Conservation (phyloP, 176 grass and related monocot species). For the Melocanna baccifera region DNA sequence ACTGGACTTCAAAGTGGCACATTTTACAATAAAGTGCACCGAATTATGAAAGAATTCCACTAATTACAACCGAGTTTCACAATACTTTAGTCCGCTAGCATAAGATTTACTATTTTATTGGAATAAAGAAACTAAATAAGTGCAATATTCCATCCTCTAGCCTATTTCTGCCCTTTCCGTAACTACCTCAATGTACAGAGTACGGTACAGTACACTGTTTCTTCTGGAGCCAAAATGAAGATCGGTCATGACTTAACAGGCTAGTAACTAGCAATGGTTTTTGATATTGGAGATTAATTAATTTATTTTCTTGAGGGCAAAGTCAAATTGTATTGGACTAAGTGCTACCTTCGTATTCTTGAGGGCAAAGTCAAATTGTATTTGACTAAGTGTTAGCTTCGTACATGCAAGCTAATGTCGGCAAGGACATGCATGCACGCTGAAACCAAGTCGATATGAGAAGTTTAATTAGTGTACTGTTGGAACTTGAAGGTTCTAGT, state of each 20-base stretch:
- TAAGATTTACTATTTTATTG: neutral
- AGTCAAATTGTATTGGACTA: too few species aligned
- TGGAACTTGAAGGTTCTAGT: too few species aligned
- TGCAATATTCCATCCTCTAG: neutral
- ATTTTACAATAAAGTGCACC: neutral
- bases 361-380: too few species aligned
- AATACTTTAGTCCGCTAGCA: neutral
- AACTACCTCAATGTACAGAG: neutral
- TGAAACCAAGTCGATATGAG: too few species aligned
- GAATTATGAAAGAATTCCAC: neutral
- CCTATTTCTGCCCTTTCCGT: neutral
- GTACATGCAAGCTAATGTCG: too few species aligned
- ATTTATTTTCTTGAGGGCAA: too few species aligned
- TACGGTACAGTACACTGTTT: neutral
- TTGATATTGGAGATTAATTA: too few species aligned
- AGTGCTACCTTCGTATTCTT: too few species aligned
- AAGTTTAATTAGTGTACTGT: too few species aligned
- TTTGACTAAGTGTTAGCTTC: too few species aligned
- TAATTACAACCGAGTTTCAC: neutral
- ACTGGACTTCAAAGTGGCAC: neutral
- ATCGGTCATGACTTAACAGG: neutral
- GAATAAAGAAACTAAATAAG: neutral
- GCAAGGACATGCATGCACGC: too few species aligned
- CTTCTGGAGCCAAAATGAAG: neutral
- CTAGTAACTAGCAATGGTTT: neutral